Base-by-base conservation (phyloP, 148 eudicot genomes). In the Silene latifolia region DNA sequence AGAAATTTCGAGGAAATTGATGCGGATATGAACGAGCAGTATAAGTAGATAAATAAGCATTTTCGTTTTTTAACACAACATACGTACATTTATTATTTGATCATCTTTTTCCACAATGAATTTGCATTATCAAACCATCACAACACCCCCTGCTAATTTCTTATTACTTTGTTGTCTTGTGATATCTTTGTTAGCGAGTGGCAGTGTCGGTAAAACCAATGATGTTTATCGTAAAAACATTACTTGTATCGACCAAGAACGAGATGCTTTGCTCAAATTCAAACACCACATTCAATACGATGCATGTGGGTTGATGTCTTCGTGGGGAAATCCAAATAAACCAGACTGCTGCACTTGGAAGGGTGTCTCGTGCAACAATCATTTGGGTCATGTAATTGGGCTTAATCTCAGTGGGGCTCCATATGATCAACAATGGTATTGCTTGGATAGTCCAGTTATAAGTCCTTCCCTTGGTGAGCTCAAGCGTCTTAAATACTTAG, bases 181-280 rank as follows among this genome's bases (percentile, higher is more conserved):
- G 29, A 7, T 63, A 63, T 63, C 66, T 21, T 63, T 63, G 29
- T 10, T 25, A 18, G 6, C 11, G 35, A 63, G 15, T 24, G 25
- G 32, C 21, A 24, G 5, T 48, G 0, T 48, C 54, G 54, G 17
- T 11, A 48, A 48, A 11, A 48, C 54, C 17, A 48, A 2, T 48
- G 53, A 47, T 47, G 53, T 5, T 67, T 46, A 67, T 67, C 6
- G 21, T 3, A 67, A 5, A 17, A 67, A 32, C 48, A 67, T 67
- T 8, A 67, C 53, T 0, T 67, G 71, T 42, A 67, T 67, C 53
- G 71, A 39, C 23, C 35, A 67, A 17, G 71, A 67, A 17, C 47
- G 71, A 35, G 51, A 67, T 11, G 71, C 71, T 67, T 42, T 67
- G 71, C 23, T 67, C 19, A n/a, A 67, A 67, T 67, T 67, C 71